phyloP scores from a whole-genome alignment of 768 basidiomycete genomes.

The Porpolomopsis calyptriformis region DNA sequence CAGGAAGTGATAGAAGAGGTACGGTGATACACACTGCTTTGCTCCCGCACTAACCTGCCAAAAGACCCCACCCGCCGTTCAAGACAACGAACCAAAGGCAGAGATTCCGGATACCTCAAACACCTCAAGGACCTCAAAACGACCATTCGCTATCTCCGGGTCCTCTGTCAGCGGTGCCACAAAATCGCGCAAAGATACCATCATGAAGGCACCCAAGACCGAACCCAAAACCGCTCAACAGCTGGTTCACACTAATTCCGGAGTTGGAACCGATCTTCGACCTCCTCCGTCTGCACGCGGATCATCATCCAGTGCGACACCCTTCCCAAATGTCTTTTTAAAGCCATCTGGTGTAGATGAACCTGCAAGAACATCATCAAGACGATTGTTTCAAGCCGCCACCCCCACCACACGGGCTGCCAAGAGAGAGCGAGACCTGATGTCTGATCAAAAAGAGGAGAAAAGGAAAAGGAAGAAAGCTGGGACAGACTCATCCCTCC shows the following conservation, averaged over 20 bases:
- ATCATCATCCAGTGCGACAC: constrained; percentile 4
- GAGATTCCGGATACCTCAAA: not conserved
- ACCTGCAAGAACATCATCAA: constrained; percentile 19
- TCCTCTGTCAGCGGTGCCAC: not conserved
- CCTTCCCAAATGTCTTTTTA: constrained; percentile 27
- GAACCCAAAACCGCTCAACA: constrained; percentile 27
- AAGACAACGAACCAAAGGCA: not conserved
- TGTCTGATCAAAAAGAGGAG: constrained; percentile 14
- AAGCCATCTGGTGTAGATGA: constrained; percentile 52
- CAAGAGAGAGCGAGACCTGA: constrained; percentile 22
- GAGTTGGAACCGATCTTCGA: constrained; percentile 42
- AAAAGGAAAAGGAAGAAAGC: constrained; percentile 29
- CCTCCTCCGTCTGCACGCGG: constrained; percentile 13
- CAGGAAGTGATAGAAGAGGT: constrained; percentile 24
- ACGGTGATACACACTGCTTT: not conserved
- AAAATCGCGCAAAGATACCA: too few relatives aligned
- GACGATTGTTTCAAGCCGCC: constrained; percentile 9
- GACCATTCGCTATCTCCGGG: constrained; percentile 7
- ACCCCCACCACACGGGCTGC: constrained; percentile 21
- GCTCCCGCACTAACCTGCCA: not conserved
- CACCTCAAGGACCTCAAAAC: constrained; percentile 1
- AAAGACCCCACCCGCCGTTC: constrained; percentile 1
- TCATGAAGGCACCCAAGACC: too few relatives aligned
- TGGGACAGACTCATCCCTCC: constrained; percentile 12
- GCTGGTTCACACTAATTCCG: constrained; percentile 34